phyloP scores from a whole-genome alignment of 2,329 filamentous ascomycete species.

The Exophiala lecanii-corni region DNA sequence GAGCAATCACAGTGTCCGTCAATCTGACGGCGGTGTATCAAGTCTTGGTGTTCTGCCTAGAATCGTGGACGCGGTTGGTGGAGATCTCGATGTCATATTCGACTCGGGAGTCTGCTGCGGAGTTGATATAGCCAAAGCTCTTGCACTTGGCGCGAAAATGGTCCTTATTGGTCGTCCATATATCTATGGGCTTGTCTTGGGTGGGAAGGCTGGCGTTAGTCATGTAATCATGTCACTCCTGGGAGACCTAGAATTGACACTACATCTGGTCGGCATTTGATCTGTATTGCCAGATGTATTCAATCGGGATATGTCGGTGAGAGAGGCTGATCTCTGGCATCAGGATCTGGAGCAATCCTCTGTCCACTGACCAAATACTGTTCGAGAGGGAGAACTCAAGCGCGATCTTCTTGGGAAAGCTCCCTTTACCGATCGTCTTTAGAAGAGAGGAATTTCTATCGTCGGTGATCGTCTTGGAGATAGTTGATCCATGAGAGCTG shows the following conservation, averaged over 20 bases:
- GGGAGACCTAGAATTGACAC: constrained; percentile 20
- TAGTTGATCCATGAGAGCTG: too few species aligned
- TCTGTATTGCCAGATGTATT: constrained; percentile 3
- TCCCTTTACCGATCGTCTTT: too few species aligned
- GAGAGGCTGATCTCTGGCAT: constrained; percentile 17
- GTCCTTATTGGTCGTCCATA: constrained; percentile 49
- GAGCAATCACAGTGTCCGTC: constrained; percentile 48
- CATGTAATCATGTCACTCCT: constrained; percentile 38
- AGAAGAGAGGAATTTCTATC: too few species aligned
- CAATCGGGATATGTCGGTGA: constrained; percentile 12
- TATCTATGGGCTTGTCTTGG: constrained; percentile 55
- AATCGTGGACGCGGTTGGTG: constrained; percentile 44
- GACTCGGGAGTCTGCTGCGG: constrained; percentile 45
- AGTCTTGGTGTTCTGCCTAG: constrained; percentile 49
- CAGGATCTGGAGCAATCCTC: too few species aligned
- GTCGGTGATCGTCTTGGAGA: too few species aligned
- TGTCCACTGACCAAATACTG: too few species aligned
- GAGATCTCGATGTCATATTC: constrained; percentile 40
- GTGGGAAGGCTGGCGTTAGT: constrained; percentile 52
- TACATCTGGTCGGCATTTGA: constrained; percentile 19
- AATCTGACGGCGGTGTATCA: constrained; percentile 44
- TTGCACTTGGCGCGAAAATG: constrained; percentile 49
- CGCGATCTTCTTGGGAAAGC: too few species aligned
- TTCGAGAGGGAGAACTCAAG: too few species aligned
- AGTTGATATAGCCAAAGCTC: constrained; percentile 45